A percentile compares a stretch with the other conserved stretches of the same genome.
phyloP scores from a whole-genome alignment of 208 protist genomes.

The Spongospora subterranea region DNA sequence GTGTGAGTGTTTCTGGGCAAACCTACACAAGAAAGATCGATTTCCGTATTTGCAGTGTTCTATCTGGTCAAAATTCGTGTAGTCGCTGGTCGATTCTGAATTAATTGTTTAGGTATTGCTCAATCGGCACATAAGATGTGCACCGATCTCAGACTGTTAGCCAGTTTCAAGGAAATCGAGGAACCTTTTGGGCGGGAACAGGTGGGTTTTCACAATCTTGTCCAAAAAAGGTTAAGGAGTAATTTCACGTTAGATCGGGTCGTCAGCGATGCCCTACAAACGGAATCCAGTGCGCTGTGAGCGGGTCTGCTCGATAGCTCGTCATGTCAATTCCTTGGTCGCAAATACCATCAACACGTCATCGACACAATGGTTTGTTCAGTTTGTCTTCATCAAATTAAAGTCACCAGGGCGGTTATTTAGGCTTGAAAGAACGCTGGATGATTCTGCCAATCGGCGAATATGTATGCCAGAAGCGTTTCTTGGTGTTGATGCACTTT shows the following conservation, averaged over 20 bases:
- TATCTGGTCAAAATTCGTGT: slow-evolving; percentile 43
- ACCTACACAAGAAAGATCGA: slow-evolving; percentile 75
- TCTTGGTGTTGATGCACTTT: slow-evolving; percentile 72
- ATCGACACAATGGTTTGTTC: slow-evolving; percentile 72
- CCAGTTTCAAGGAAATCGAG: slow-evolving; percentile 76
- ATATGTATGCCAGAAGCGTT: slow-evolving; percentile 74
- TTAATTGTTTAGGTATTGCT: slow-evolving; percentile 21
- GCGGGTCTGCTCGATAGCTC: slow-evolving; percentile 71
- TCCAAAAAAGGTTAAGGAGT: background rate
- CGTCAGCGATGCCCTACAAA: slow-evolving; percentile 79
- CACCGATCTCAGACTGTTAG: slow-evolving; percentile 76
- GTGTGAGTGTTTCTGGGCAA: slow-evolving; percentile 71
- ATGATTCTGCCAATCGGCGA: slow-evolving; percentile 72
- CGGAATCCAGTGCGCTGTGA: slow-evolving; percentile 80
- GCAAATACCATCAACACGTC: slow-evolving; percentile 57
- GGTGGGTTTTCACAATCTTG: slow-evolving; percentile 8
- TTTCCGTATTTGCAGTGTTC: slow-evolving; percentile 64
- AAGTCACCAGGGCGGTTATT: background rate
- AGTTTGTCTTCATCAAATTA: background rate
- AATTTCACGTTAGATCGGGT: slow-evolving; percentile 73
- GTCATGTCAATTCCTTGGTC: slow-evolving; percentile 67
- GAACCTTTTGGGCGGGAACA: slow-evolving; percentile 71
- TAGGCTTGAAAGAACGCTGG: slow-evolving; percentile 78
- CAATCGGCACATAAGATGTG: slow-evolving; percentile 74
- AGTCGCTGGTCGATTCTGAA: background rate